Evolutionary conservation across 129 eudicot genomes (phyloP), one percentile per base, ranked within the genome.

Genomic region (Pittosporum tobira): DNA sequence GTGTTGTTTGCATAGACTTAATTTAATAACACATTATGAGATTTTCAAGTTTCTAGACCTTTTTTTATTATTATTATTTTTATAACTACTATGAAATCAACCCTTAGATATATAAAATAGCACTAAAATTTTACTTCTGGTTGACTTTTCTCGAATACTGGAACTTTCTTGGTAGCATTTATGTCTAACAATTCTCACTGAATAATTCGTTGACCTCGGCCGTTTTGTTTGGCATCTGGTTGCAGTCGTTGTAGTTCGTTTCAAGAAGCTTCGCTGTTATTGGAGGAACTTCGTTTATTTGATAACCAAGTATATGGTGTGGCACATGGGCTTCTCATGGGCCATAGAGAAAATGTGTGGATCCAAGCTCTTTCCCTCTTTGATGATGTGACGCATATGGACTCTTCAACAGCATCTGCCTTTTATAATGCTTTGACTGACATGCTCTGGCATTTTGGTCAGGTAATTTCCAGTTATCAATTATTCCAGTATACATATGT

Each of bases 391-490:
- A 91, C 76, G 70, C 85, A 79, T 53, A 86, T 91, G 98, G 95
- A 91, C 68, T 65, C 98, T 60, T 74, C 96, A 51, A 91, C 98
- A 5, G 90, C 96, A 45, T 91, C 98, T 20, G 98, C 98, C 34
- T 91, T 91, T 67, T 91, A 91, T 70, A 91, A 91, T 81, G 98
- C 96, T 69, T 71, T 91, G 65, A 91, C 98, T 11, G 98, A 91
- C 79, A 79, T 91, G 87, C 80, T 91, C 34, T 91, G 98, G 98
- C 96, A 91, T 72, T 87, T 91, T 65, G 98, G 95, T 59, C 98
- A 91, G 94, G 98, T 91, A 80, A 30, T 1, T 13, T 50, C n/a
- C 22, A 14, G 8, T 31, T 29, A 59, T 28, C 45, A 19, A 10
- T 42, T 42, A 20, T 5, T 30, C 31, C n/a, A 19, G 55, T 19